phyloP scores from a whole-genome alignment of 169 alveolate genomes.

The Cyclospora cayetanensis region DNA sequence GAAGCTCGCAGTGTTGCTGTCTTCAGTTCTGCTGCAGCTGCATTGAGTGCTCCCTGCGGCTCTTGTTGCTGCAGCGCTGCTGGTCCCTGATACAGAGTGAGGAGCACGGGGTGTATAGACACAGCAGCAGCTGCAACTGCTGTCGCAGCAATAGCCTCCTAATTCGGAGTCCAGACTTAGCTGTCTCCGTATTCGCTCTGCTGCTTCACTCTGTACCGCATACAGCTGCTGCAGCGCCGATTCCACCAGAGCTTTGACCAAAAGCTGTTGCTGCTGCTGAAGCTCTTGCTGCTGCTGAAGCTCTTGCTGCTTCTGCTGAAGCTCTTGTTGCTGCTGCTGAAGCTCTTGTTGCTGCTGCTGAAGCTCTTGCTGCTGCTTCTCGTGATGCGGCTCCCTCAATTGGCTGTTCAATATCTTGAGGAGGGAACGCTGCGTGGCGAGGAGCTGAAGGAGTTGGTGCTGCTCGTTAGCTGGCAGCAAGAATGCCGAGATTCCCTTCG shows the following conservation, averaged over 20 bases:
- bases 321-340: background rate
- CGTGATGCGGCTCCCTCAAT: background rate
- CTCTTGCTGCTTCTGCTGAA: background rate
- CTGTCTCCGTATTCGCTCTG: background rate
- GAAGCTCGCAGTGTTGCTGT: background rate
- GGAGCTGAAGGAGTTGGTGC: constrained; percentile 18
- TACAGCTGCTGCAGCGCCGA: constrained; percentile 2
- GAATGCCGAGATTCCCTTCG: constrained; percentile 10
- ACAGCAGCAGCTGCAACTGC: constrained; percentile 26
- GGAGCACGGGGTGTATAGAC: background rate
- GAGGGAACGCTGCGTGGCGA: background rate
- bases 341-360: background rate
- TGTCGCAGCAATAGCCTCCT: constrained; percentile 7
- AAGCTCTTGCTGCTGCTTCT: background rate
- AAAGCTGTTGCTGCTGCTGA: background rate
- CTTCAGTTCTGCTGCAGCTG: background rate
- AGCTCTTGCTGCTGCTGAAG: background rate
- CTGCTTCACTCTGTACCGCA: background rate
- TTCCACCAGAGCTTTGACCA: background rate
- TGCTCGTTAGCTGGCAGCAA: constrained; percentile 23
- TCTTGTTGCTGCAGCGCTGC: background rate
- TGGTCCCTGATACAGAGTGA: background rate
- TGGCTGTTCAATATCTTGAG: background rate
- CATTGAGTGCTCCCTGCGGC: background rate
- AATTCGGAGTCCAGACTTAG: background rate